Evolutionary conservation across 768 basidiomycete genomes (phyloP), one percentile per base, ranked within the genome.

Genomic region (Agaricus subrufescens): DNA sequence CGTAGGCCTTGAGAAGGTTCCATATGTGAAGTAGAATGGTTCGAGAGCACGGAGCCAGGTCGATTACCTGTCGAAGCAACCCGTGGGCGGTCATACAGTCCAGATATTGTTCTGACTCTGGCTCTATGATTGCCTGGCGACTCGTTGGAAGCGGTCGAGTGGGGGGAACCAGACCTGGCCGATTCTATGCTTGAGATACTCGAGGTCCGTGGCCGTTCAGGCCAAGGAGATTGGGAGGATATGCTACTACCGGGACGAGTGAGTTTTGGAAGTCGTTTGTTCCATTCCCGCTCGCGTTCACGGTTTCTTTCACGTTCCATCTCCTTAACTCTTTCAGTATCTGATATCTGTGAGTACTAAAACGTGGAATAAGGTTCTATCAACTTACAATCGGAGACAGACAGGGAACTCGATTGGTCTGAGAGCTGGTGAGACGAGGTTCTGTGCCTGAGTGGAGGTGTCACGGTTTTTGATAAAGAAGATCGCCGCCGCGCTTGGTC

Each of bases 271-370:
- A 71, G 71, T 10, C 72, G 76, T 58, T 71, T 80, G 63, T 83
- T 84, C 82, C 84, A 83, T 50, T 75, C 75, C 34, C 78, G 73
- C 61, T 84, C 85, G 39, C 75, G 72, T 53, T 82, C 80, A 29
- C 70, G 58, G 46, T 73, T 71, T 46, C 69, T 73, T 50, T 83
- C 82, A 44, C 63, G 65, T 52, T 77, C 75, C 25, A 74, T 52
- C 46, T 79, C 79, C 39, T 63, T 65, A 4, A 71, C 63, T 37
- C 71, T 71, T 42, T 82, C 81, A 46, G 66, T 71, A 65, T 80
- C 84, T 84, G 56, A 5, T 42, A 11, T 42, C 40, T 8, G n/a
- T 42, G 25, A 27, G 52, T 30, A 38, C 31, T 46, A 44, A 37
- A 46, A 23, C 34, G 40, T 39, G 46, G 23, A 12, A 11, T 27